Base-by-base conservation (phyloP, 139 green algal genomes). In the Chlorella sp. region DNA sequence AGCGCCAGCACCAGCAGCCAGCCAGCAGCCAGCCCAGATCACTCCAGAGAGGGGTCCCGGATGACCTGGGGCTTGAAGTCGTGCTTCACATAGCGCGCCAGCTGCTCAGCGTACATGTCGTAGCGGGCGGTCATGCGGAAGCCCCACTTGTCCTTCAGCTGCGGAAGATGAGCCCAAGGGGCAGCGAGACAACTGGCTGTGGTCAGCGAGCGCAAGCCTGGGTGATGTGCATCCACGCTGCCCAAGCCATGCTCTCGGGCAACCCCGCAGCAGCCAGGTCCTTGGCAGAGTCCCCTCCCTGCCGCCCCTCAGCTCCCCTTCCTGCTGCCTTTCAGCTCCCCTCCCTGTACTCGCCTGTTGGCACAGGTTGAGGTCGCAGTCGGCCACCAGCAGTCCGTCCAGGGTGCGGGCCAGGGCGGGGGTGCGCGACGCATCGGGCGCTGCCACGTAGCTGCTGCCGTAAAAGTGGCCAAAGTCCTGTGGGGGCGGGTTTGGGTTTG, bases 331-430 rank as follows among this genome's bases (percentile, higher is more conserved):
- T n/a, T n/a, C n/a, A n/a, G n/a, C n/a, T n/a, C n/a, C n/a, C n/a
- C n/a, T n/a, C n/a, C n/a, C n/a, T n/a, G n/a, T n/a, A n/a, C 65
- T 13, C 80, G 95, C 95, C 92, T 98, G 94, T 81, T 93, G 90
- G 84, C 94, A 98, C 22, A 99, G 88, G 88, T 98, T 99, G 26
- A 99, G 92, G 87, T 99, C 96, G 24, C 94, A 67, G 64, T 99
- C 95, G 0, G 90, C 92, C 2, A 99, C 85, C 88, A 99, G 69
- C 20, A 99, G 88, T 46, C 97, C 97, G 70, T 99, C 95, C 75
- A 82, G 87, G 81, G 92, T 89, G 16, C 96, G 90, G 0, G 92
- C 87, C 26, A 98, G 90, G 28, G 81, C 78, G 34, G 94, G 93
- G 24, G 92, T 94, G 78, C 97, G 93, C 88, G 91, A 95, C 60